A percentile compares a stretch with the other conserved stretches of the same genome.
phyloP scores from a whole-genome alignment of 352 stramenopile species.

The Globisporangium nagaii region DNA sequence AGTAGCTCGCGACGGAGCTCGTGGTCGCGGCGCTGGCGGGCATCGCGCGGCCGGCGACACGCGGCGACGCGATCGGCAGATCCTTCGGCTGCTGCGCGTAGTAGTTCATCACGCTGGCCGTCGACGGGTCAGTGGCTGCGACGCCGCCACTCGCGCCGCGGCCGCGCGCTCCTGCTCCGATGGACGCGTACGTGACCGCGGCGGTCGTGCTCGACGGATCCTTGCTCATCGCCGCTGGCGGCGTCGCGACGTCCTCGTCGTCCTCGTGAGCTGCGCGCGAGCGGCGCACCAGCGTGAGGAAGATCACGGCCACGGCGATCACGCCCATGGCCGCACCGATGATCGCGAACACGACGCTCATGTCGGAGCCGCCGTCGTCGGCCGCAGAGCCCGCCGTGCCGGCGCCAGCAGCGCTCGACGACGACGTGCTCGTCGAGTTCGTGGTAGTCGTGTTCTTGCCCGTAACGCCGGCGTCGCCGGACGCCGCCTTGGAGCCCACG shows the following conservation, averaged over 20 bases:
- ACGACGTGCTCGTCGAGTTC: conserved; percentile 1
- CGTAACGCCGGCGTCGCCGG: background rate
- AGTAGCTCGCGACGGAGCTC: conserved; percentile 1
- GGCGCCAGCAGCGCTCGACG: conserved; percentile 1
- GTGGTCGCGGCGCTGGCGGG: conserved; percentile 12
- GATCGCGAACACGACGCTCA: conserved; percentile 74
- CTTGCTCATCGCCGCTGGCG: conserved; percentile 28
- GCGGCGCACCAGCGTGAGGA: conserved; percentile 68
- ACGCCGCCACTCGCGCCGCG: conserved; percentile 6
- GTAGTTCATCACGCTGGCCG: conserved; percentile 37
- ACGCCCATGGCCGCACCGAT: conserved; percentile 71
- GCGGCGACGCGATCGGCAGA: conserved; percentile 31
- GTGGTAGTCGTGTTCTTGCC: conserved; percentile 1
- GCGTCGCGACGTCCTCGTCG: conserved; percentile 47
- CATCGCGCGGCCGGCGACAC: conserved; percentile 36
- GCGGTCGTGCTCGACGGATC: conserved; percentile 27
- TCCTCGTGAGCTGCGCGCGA: conserved; percentile 55
- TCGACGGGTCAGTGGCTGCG: conserved; percentile 4
- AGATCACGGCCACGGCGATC: conserved; percentile 75
- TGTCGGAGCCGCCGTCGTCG: conserved; percentile 29
- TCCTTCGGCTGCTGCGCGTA: conserved; percentile 48
- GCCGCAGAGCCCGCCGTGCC: conserved; percentile 2
- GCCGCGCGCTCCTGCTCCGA: conserved; percentile 13
- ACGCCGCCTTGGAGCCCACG: background rate
- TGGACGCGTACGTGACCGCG: conserved; percentile 25